Evolutionary conservation across 371 early-diverging fungal genomes (phyloP).

Genomic region (Caulochytrium protostelioides): DNA sequence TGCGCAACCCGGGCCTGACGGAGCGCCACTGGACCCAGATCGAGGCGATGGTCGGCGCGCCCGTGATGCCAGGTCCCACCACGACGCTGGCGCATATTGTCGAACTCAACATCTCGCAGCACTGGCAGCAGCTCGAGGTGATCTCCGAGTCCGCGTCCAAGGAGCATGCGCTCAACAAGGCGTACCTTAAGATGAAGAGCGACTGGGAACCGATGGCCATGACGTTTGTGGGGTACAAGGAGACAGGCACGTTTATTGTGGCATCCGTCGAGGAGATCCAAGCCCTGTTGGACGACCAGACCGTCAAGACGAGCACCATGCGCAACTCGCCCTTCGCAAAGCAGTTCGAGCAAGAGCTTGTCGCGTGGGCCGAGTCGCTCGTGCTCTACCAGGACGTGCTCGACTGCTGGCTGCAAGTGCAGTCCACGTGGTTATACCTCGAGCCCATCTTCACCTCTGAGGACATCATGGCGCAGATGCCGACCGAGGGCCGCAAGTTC

Average conservation of each 20-base stretch:
- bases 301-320: slow-evolving; percentile 35
- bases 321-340: slow-evolving; percentile 27
- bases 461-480: slow-evolving; percentile 34
- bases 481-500: slow-evolving; percentile 29
- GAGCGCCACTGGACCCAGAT: slow-evolving; percentile 26
- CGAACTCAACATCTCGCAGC: slow-evolving; percentile 21
- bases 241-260: slow-evolving; percentile 27
- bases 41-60: slow-evolving; percentile 20
- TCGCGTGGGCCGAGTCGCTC: slow-evolving; percentile 19
- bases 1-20: slow-evolving; percentile 28
- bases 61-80: slow-evolving; percentile 21
- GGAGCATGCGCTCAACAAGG: slow-evolving; percentile 28
- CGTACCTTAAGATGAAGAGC: slow-evolving; percentile 24
- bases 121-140: slow-evolving; percentile 17
- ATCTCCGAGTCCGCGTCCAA: slow-evolving; percentile 30
- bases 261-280: slow-evolving; percentile 28
- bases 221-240: slow-evolving; percentile 26
- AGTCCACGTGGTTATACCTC: slow-evolving; percentile 32
- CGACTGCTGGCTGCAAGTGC: slow-evolving; percentile 31
- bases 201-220: slow-evolving; percentile 28
- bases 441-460: slow-evolving; percentile 35
- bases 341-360: slow-evolving; percentile 25
- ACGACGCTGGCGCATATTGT: slow-evolving; percentile 23
- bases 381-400: slow-evolving; percentile 25
- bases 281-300: slow-evolving; percentile 30